These are phyloP conservation scores for Solanum ahanhuiri DNA, from an alignment of 257 asterid species.

Conservation along the genomic window DNA sequence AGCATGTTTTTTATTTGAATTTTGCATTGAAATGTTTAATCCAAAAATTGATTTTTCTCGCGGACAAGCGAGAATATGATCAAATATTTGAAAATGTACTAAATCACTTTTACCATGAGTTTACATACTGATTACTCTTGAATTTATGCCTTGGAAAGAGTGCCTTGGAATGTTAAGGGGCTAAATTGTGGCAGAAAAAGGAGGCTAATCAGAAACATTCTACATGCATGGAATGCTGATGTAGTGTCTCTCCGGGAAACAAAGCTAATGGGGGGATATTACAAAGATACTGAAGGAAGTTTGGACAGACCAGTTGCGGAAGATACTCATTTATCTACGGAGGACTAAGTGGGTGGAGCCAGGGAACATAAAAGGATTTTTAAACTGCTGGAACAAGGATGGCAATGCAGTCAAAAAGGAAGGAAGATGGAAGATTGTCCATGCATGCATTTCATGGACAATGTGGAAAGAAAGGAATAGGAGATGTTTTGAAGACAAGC, in stretches of 20 bases:
- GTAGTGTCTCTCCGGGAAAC: too few species aligned
- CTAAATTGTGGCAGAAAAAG: not conserved
- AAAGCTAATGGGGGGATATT: not conserved
- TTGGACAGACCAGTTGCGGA: not conserved
- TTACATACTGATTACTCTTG: not conserved
- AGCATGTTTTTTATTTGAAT: not conserved
- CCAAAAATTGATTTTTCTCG: not conserved
- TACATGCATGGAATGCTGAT: not conserved
- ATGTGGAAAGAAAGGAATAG: not conserved
- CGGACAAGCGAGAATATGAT: not conserved
- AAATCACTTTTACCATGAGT: not conserved
- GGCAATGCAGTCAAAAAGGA: not conserved
- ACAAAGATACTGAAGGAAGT: not conserved
- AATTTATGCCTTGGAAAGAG: not conserved
- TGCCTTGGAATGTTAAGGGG: not conserved
- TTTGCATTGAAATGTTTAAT: not conserved
- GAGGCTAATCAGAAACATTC: not conserved
- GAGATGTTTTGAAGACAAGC: not conserved
- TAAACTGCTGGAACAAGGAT: not conserved
- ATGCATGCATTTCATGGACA: not conserved
- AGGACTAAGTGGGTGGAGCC: not conserved
- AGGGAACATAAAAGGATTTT: not conserved
- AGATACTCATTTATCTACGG: not conserved
- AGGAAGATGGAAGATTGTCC: not conserved
- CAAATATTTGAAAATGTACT: not conserved